Evolutionary conservation across 208 protist genomes (phyloP).

Genomic region (Angomonas ambiguus): DNA sequence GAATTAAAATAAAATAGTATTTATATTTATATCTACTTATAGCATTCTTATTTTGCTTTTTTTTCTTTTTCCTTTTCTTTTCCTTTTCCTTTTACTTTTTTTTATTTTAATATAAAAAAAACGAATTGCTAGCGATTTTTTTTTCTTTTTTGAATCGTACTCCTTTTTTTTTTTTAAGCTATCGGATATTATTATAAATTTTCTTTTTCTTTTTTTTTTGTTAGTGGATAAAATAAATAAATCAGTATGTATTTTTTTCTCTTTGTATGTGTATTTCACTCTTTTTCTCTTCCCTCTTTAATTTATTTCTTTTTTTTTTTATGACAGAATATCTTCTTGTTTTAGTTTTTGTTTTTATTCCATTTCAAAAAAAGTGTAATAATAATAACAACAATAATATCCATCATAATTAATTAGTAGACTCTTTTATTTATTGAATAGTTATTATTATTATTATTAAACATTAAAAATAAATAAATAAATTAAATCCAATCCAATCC

Average conservation of each 20-base stretch:
- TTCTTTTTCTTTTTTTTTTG: constrained; percentile 7
- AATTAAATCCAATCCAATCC: not conserved
- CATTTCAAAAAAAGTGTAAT: not conserved
- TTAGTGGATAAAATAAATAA: not conserved
- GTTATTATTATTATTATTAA: not conserved
- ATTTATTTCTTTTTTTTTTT: constrained; percentile 10
- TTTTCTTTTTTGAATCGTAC: not conserved
- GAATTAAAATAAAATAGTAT: no score
- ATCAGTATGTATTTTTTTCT: not conserved
- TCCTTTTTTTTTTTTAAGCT: constrained; percentile 19
- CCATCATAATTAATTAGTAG: constrained; percentile 5
- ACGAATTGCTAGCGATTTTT: not conserved
- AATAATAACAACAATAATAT: not conserved
- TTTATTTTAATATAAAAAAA: constrained; percentile 12
- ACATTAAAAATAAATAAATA: constrained; percentile 1
- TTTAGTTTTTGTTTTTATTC: constrained; percentile 14
- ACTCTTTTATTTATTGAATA: constrained; percentile 15
- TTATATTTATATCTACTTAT: not conserved
- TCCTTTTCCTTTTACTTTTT: constrained; percentile 4
- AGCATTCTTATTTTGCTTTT: not conserved
- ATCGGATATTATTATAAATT: constrained; percentile 1
- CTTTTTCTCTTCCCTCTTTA: constrained; percentile 12
- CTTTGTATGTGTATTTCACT: constrained; percentile 11
- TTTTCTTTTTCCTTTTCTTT: constrained; percentile 4
- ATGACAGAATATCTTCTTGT: not conserved